Conservation (phyloP, 176 grass and related monocot genomes). For the Carex kokanica region DNA sequence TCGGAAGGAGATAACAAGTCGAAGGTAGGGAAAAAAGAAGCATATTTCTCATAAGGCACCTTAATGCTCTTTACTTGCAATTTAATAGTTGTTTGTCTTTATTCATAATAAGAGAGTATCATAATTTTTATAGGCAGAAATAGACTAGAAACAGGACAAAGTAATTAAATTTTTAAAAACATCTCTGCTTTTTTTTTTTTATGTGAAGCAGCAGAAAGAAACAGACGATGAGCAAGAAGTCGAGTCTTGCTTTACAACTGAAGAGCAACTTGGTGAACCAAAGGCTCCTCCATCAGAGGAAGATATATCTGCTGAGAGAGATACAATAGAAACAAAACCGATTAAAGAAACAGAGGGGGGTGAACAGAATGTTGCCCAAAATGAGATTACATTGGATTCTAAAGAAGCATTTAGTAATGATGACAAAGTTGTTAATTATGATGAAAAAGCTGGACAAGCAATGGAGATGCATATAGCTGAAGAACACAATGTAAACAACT, state of each 20-base stretch:
- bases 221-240: slow-evolving; percentile 5
- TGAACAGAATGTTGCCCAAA: neutral
- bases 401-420: neutral
- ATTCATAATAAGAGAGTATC: neutral
- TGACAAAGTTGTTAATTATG: neutral
- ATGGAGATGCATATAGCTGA: neutral
- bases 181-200: neutral
- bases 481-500: neutral
- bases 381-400: neutral
- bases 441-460: neutral
- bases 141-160: neutral
- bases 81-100: neutral
- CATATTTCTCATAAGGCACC: neutral
- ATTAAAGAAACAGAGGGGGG: neutral
- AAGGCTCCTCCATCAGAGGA: slow-evolving; percentile 6
- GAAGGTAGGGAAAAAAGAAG: neutral
- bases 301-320: neutral
- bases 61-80: neutral
- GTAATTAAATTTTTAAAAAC: neutral
- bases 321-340: neutral
- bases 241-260: neutral
- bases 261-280: slow-evolving; percentile 18
- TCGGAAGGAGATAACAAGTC: neutral
- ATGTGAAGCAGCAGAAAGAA: neutral
- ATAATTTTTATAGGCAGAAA: neutral